Conservation (phyloP, 2,329 filamentous ascomycete genomes). For the Epichloe baconii region DNA sequence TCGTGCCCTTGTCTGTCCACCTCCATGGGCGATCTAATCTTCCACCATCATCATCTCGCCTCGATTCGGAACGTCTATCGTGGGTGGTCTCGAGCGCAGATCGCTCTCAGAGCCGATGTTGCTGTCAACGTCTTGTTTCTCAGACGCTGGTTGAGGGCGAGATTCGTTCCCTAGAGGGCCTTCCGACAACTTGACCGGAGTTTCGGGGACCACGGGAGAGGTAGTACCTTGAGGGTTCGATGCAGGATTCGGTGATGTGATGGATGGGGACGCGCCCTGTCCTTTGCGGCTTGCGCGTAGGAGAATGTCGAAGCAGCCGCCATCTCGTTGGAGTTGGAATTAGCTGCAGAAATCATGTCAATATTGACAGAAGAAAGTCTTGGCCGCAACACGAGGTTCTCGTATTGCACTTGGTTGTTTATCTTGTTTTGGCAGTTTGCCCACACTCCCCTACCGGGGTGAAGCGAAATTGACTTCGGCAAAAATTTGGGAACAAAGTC, state of each 20-base stretch:
- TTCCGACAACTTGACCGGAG: conserved; percentile 14
- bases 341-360: conserved; percentile 14
- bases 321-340: conserved; percentile 28
- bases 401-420: not conserved
- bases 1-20: conserved; percentile 35
- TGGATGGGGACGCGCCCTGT: conserved; percentile 32
- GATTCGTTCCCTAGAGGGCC: conserved; percentile 12
- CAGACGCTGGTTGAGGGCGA: conserved; percentile 9
- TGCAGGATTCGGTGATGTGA: conserved; percentile 12
- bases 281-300: conserved; percentile 91
- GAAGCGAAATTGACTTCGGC: not conserved
- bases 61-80: conserved; percentile 19
- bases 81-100: conserved; percentile 20
- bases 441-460: conserved; percentile 11
- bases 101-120: conserved; percentile 26
- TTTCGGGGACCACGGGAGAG: conserved; percentile 14
- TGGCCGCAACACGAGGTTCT: not conserved
- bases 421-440: conserved; percentile 4
- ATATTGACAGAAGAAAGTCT: not conserved
- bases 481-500: not conserved
- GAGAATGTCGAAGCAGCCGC: conserved; percentile 57
- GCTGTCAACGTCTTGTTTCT: conserved; percentile 23
- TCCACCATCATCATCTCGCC: conserved; percentile 25
- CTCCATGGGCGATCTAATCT: conserved; percentile 28
- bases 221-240: conserved; percentile 15